phyloP scores from a whole-genome alignment of 768 basidiomycete genomes.

The Pisolithus orientalis region DNA sequence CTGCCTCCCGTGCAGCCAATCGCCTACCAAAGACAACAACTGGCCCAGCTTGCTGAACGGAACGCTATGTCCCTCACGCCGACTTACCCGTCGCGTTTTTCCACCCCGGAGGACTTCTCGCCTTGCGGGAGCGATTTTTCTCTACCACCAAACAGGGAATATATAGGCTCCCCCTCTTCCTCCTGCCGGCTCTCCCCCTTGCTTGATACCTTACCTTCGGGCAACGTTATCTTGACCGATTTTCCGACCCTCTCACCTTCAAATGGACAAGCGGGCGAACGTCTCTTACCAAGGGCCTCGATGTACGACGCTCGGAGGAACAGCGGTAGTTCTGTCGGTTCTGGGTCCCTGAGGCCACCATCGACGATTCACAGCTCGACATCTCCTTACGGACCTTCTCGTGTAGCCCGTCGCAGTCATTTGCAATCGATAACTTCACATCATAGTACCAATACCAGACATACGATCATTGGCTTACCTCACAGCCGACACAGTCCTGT shows the following conservation, averaged over 20 bases:
- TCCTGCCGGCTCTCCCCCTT: conserved; percentile 9
- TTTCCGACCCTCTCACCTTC: conserved; percentile 3
- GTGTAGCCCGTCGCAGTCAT: conserved; percentile 22
- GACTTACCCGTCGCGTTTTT: conserved; percentile 16
- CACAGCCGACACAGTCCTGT: conserved; percentile 56
- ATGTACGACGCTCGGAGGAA: not conserved
- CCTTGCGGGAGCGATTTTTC: conserved; percentile 29
- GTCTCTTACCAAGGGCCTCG: not conserved
- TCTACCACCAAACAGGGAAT: conserved; percentile 18
- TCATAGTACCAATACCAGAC: conserved; percentile 29
- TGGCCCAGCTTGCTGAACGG: conserved; percentile 34
- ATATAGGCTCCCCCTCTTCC: conserved; percentile 10
- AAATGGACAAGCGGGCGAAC: not conserved
- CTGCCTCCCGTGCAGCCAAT: conserved; percentile 63
- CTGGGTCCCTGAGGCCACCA: conserved; percentile 16
- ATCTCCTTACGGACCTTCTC: conserved; percentile 6
- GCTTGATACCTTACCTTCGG: conserved; percentile 7
- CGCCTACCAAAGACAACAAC: conserved; percentile 50
- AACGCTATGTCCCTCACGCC: conserved; percentile 16
- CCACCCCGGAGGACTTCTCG: conserved; percentile 17
- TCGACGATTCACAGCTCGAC: conserved; percentile 4
- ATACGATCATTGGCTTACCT: conserved; percentile 49
- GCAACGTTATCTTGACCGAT: conserved; percentile 1
- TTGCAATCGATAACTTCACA: conserved; percentile 35
- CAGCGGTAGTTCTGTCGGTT: conserved; percentile 5